Evolutionary conservation across 805 yeast species (phyloP).

Genomic region (Lipomyces chichibuensis): DNA sequence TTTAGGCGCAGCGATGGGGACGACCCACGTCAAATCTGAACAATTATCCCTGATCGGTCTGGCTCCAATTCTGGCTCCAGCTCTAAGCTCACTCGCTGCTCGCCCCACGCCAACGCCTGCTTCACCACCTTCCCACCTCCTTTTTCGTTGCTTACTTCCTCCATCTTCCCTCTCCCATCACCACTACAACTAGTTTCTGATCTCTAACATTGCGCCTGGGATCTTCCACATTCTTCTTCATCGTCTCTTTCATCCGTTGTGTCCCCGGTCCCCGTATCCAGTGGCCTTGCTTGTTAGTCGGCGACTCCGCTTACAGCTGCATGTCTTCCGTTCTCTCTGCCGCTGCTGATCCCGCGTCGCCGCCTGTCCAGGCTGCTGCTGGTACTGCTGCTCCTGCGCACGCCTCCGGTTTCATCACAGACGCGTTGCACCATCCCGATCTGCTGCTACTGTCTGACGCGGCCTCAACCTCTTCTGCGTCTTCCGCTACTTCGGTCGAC

Average conservation of each 20-base stretch:
- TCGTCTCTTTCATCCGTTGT: background rate
- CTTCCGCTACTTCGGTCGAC: constrained; percentile 1
- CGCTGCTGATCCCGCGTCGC: constrained; percentile 1
- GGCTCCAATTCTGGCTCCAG: background rate
- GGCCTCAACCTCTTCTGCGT: constrained; percentile 9
- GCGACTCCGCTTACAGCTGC: background rate
- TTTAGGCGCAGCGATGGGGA: background rate
- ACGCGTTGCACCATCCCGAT: background rate
- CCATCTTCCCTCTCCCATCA: background rate
- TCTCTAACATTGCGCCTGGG: background rate
- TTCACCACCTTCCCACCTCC: background rate
- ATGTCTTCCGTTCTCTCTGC: constrained; percentile 1
- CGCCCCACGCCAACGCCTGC: background rate
- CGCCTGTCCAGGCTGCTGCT: constrained; percentile 1
- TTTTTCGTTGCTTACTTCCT: background rate
- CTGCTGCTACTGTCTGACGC: constrained; percentile 8
- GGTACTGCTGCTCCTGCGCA: background rate
- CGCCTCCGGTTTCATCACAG: background rate
- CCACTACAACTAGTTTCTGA: background rate
- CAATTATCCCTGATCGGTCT: constrained; percentile 1
- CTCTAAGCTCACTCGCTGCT: background rate
- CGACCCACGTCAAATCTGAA: background rate
- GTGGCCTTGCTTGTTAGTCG: background rate
- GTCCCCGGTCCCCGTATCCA: background rate
- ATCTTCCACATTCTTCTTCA: background rate